Base-by-base conservation (phyloP, 192 early-diverging fungal genomes). In the Pecoramyces ruminantium region DNA sequence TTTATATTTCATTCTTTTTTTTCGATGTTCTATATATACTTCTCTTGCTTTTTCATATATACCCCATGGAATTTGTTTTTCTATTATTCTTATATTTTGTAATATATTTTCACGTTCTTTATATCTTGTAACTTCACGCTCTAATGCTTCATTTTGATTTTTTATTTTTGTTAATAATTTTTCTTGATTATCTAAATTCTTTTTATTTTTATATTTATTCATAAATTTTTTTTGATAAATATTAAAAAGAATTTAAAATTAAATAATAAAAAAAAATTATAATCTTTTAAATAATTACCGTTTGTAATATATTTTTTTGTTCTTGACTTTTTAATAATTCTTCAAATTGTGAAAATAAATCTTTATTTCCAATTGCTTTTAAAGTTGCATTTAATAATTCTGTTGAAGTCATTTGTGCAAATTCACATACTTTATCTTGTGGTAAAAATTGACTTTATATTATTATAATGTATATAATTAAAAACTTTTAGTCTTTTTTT, bases 391-490 rank as follows among this genome's bases (percentile, higher is more conserved):
- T 40, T 58, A 34, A 77, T 28, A 77, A 77, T 80, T 77, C 39
- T 18, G 77, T 29, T 29, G 79, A 29, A 6, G 30, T 28, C 29
- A 38, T 0, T 39, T 93, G 91, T 9, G 96, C 95, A 83, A 99
- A 99, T 81, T 95, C 94, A 12, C 92, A 89, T 12, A 99, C 97
- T 79, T 91, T 88, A 85, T 99, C 97, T 83, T 99, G 97, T 13
- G 97, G 97, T 80, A 99, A 85, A 81, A 99, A 97, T 86, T 98
- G 97, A 85, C 93, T 94, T 79, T 30, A n/a, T 28, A 25, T 38
- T n/a, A n/a, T n/a, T n/a, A n/a, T n/a, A n/a, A n/a, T n/a, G n/a
- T n/a, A n/a, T n/a, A n/a, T n/a, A n/a, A n/a, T n/a, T n/a, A n/a
- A n/a, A n/a, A n/a, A n/a, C n/a, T n/a, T n/a, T n/a, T n/a, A n/a